Evolutionary conservation across 768 basidiomycete genomes (phyloP).

Genomic region (Boletus coccyginus): DNA sequence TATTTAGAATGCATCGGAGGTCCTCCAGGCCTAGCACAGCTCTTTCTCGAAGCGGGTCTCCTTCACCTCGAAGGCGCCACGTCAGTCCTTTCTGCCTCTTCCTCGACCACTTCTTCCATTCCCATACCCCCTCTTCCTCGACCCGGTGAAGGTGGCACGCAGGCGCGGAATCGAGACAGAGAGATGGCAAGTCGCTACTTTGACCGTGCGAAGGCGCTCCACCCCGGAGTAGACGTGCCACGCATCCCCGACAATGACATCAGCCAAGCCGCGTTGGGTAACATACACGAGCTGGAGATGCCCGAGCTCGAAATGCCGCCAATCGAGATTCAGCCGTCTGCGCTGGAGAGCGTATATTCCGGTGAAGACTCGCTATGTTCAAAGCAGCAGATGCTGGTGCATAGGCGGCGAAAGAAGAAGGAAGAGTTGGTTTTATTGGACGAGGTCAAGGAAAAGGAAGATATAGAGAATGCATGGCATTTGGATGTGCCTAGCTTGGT

Average conservation of each 20-base stretch:
- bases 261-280: slow-evolving; percentile 23
- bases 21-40: too few relatives aligned
- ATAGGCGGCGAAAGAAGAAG: slow-evolving; percentile 53
- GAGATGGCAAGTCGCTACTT: slow-evolving; percentile 70
- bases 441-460: slow-evolving; percentile 46
- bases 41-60: too few relatives aligned
- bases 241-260: slow-evolving; percentile 50
- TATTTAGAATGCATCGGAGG: too few relatives aligned
- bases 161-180: slow-evolving; percentile 73
- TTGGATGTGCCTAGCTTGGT: slow-evolving; percentile 75
- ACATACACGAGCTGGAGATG: slow-evolving; percentile 55
- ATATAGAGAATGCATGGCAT: slow-evolving; percentile 75
- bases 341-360: slow-evolving; percentile 28
- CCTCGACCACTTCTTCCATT: slow-evolving; percentile 74
- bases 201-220: slow-evolving; percentile 60
- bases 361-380: slow-evolving; percentile 28
- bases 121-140: slow-evolving; percentile 57
- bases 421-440: slow-evolving; percentile 51
- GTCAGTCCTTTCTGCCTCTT: too few relatives aligned
- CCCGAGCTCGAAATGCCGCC: slow-evolving; percentile 78
- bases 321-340: slow-evolving; percentile 45
- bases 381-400: slow-evolving; percentile 32
- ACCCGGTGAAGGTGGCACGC: slow-evolving; percentile 55
- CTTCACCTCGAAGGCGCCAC: too few relatives aligned
- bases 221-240: slow-evolving; percentile 68